Evolutionary conservation across 2,329 filamentous ascomycete species (phyloP), one percentile per base, ranked within the genome.

Genomic region (Sarocladiaceae sp.): DNA sequence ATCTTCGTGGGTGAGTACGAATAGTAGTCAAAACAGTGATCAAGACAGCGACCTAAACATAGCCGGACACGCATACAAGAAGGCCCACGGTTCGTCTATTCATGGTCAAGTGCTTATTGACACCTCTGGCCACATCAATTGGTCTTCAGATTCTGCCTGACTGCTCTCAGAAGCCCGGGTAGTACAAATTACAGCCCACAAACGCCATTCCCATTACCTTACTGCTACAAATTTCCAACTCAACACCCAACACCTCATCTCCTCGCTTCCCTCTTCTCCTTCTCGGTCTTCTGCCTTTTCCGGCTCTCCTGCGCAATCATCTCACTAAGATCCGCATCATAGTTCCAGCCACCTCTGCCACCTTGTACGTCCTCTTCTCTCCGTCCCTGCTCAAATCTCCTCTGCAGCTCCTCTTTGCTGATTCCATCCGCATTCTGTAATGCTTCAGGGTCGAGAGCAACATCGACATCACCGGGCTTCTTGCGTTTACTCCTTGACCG

Each of bases 241-340:
- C 15, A 15, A 10, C 18, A 10, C 10, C 10, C 8, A 10, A 76
- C 77, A 59, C 71, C 70, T 58, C 79, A 77, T 83, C 68, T 73
- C 26, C 47, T 80, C 75, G 86, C 86, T 57, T 82, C 79, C 62
- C 79, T 78, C 66, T 84, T 84, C 69, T 96, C 90, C 67, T 90
- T 85, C 60, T 96, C 92, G 58, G 88, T 83, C 79, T 92, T 95
- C 66, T 92, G 80, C 66, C 91, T 82, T 79, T 97, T 97, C 58
- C 90, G 81, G 64, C 86, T 90, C 73, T 97, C 94, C 62, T 90
- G 86, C 12, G 90, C 90, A 73, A 99, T 97, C 89, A 99, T 95
- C 63, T 96, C 89, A 62, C 86, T 93, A 53, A 99, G 71, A 65
- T 97, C 93, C 60, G 97, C 93, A 66, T 96, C 89, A 69, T 79